Evolutionary conservation across 441 rosid species (phyloP).

Genomic region (Iberis amara): DNA sequence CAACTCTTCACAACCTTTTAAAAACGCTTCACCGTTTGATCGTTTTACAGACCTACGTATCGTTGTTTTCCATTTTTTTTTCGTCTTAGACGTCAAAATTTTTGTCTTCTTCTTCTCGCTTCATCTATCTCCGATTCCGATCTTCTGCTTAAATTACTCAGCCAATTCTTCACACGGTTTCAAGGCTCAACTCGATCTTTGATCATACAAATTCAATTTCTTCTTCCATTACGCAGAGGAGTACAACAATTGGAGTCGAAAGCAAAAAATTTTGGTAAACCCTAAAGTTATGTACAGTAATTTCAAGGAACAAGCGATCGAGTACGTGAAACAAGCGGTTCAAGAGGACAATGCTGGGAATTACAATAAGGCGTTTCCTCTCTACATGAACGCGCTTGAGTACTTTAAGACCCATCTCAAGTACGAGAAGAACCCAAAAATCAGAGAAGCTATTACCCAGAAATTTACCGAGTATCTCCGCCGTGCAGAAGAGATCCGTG

Average conservation of each 20-base stretch:
- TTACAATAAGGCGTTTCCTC: slow-evolving; percentile 84
- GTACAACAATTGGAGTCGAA: not conserved
- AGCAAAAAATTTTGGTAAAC: slow-evolving; percentile 1
- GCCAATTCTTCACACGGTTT: not conserved
- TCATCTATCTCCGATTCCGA: slow-evolving; percentile 4
- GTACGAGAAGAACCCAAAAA: slow-evolving; percentile 96
- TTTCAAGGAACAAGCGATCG: slow-evolving; percentile 96
- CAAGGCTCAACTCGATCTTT: slow-evolving; percentile 9
- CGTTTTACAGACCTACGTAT: not conserved
- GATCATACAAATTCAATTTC: not conserved
- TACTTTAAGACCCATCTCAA: slow-evolving; percentile 96
- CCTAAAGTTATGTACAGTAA: slow-evolving; percentile 76
- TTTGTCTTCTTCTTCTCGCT: not conserved
- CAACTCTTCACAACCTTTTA: not conserved
- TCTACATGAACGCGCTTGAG: slow-evolving; percentile 94
- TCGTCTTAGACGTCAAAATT: slow-evolving; percentile 24
- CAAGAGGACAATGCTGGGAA: slow-evolving; percentile 88
- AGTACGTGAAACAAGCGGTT: slow-evolving; percentile 94
- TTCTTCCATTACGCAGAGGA: slow-evolving; percentile 1
- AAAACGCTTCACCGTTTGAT: slow-evolving; percentile 20
- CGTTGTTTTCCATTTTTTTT: slow-evolving; percentile 11
- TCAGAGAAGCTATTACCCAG: slow-evolving; percentile 80
- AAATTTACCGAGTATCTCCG: slow-evolving; percentile 98
- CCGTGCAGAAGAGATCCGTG: slow-evolving; percentile 96
- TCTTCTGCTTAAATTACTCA: not conserved